These are phyloP conservation scores for Saraca asoca DNA, from an alignment of 331 rosid species.

Conservation along the genomic window DNA sequence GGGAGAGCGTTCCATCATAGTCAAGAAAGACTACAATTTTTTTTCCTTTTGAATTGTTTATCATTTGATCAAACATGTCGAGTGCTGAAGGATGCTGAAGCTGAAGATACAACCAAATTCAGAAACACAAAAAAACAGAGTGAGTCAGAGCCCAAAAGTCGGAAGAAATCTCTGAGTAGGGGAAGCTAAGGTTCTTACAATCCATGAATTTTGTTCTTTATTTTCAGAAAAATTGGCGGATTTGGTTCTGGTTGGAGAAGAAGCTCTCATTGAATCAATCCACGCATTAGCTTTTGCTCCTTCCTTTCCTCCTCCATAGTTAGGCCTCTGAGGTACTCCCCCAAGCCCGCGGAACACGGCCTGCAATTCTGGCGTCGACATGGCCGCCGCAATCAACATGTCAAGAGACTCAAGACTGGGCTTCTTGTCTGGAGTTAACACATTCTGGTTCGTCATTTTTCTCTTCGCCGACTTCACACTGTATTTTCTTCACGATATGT, in stretches of 20 bases:
- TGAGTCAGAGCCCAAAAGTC: not conserved
- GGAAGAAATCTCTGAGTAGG: not conserved
- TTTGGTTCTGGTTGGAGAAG: constrained; percentile 71
- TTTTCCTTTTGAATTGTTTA: constrained; percentile 58
- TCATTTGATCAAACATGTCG: constrained; percentile 61
- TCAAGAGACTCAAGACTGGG: constrained; percentile 48
- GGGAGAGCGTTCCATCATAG: constrained; percentile 95
- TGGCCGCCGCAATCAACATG: constrained; percentile 39
- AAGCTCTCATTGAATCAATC: constrained; percentile 87
- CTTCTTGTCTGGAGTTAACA: constrained; percentile 44
- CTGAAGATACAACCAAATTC: constrained; percentile 31
- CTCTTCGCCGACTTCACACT: not conserved
- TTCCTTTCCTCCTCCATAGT: constrained; percentile 39
- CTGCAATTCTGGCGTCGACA: constrained; percentile 41
- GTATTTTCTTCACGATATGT: no score
- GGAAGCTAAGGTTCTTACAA: constrained; percentile 43
- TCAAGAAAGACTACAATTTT: constrained; percentile 78
- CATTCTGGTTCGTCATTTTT: constrained; percentile 71
- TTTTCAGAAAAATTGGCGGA: constrained; percentile 36
- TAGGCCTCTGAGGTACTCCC: constrained; percentile 42
- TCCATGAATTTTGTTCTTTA: constrained; percentile 52
- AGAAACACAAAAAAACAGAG: constrained; percentile 6
- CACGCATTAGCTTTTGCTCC: constrained; percentile 53
- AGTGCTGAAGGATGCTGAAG: constrained; percentile 80
- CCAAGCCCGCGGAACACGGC: constrained; percentile 44